Evolutionary conservation across 1,139 yeast species (phyloP).

Genomic region (Martiniozyma asiatica): DNA sequence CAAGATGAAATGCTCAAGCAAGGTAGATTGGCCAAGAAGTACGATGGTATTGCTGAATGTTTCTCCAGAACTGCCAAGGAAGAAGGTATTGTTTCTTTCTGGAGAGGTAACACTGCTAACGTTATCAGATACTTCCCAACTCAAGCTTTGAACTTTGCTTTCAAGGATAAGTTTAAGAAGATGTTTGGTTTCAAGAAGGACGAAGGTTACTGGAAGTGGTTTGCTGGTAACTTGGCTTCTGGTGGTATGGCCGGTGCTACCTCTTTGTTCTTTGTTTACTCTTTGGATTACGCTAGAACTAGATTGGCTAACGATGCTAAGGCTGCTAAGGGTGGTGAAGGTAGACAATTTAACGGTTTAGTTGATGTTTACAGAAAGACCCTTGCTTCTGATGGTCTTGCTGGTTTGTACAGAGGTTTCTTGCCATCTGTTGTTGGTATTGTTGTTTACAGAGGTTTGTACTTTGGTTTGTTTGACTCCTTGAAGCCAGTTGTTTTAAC

Average conservation of each 20-base stretch:
- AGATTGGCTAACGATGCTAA: conserved; percentile 78
- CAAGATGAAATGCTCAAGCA: conserved; percentile 79
- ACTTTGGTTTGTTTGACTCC: conserved; percentile 75
- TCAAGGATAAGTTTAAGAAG: conserved; percentile 73
- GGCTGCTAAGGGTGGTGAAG: conserved; percentile 51
- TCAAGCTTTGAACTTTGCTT: conserved; percentile 75
- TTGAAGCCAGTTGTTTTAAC: conserved; percentile 64
- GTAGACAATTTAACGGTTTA: conserved; percentile 72
- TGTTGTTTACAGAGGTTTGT: conserved; percentile 73
- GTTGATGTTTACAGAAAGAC: conserved; percentile 71
- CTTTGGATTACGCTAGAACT: conserved; percentile 74
- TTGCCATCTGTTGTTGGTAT: conserved; percentile 74
- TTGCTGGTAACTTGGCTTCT: conserved; percentile 71
- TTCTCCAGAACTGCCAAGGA: conserved; percentile 63
- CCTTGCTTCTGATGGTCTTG: conserved; percentile 62
- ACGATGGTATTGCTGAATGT: conserved; percentile 61
- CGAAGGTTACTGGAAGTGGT: conserved; percentile 57
- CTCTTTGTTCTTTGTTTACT: conserved; percentile 63
- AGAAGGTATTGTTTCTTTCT: conserved; percentile 61
- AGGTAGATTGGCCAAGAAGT: conserved; percentile 57
- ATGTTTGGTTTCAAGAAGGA: conserved; percentile 68
- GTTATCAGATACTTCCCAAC: conserved; percentile 80
- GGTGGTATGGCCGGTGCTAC: conserved; percentile 82
- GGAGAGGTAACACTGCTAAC: conserved; percentile 84
- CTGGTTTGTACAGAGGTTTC: conserved; percentile 79